Evolutionary conservation across 1,284 basidiomycete genomes (phyloP).

Genomic region (Papiliotrema flavescens): DNA sequence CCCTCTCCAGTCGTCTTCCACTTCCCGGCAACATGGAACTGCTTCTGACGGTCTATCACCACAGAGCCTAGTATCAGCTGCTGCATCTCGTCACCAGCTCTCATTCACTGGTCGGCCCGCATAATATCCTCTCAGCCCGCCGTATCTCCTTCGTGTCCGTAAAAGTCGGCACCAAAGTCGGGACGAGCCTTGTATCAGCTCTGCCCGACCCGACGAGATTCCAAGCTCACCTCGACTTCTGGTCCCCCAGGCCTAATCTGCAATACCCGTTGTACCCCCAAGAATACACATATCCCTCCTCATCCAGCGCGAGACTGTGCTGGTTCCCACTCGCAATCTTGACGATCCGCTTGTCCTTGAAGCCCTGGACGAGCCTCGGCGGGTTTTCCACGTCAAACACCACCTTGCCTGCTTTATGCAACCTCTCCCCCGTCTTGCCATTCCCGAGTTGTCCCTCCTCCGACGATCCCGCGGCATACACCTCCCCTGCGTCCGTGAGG

Average conservation of each 20-base stretch:
- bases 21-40: constrained; percentile 60
- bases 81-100: constrained; percentile 6
- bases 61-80: constrained; percentile 54
- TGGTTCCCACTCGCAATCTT: constrained; percentile 81
- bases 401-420: constrained; percentile 75
- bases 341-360: constrained; percentile 59
- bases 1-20: constrained; percentile 94
- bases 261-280: constrained; percentile 58
- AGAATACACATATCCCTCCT: constrained; percentile 74
- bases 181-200: constrained; percentile 53
- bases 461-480: constrained; percentile 85
- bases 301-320: constrained; percentile 76
- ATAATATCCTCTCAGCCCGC: constrained; percentile 65
- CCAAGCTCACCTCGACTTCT: constrained; percentile 60
- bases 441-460: constrained; percentile 91
- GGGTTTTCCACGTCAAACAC: constrained; percentile 73
- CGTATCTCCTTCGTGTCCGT: constrained; percentile 63
- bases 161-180: constrained; percentile 76
- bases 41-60: constrained; percentile 74
- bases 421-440: constrained; percentile 81
- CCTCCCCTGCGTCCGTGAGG: constrained; percentile 74
- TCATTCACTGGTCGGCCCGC: constrained; percentile 71
- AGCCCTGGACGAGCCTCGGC: constrained; percentile 63
- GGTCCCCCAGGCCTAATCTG: constrained; percentile 62
- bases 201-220: too few species aligned